Evolutionary conservation across 2,329 filamentous ascomycete genomes (phyloP).

Genomic region (Nothophoma quercina): DNA sequence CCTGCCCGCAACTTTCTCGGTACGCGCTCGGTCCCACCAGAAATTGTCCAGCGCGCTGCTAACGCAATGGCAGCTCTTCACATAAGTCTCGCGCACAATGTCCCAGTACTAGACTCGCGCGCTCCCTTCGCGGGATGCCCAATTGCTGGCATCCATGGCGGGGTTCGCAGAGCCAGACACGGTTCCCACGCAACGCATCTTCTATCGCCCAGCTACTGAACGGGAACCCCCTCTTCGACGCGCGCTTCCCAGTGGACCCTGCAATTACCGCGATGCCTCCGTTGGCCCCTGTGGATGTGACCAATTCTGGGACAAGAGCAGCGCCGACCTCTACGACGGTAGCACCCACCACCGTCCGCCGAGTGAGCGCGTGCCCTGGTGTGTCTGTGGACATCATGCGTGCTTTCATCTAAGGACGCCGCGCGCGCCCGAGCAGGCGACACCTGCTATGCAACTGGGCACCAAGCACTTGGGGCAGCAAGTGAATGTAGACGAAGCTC

Average conservation of each 20-base stretch:
- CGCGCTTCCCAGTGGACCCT: slow-evolving; percentile 59
- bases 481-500: slow-evolving; percentile 20
- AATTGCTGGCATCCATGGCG: slow-evolving; percentile 46
- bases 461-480: slow-evolving; percentile 16
- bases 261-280: slow-evolving; percentile 60
- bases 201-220: slow-evolving; percentile 23
- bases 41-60: slow-evolving; percentile 29
- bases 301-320: slow-evolving; percentile 58
- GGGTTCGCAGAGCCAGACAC: slow-evolving; percentile 38
- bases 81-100: slow-evolving; percentile 31
- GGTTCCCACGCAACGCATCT: slow-evolving; percentile 25
- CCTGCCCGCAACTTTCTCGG: slow-evolving; percentile 34
- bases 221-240: slow-evolving; percentile 32
- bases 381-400: slow-evolving; percentile 65
- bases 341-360: slow-evolving; percentile 33
- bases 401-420: slow-evolving; percentile 58
- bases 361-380: slow-evolving; percentile 52
- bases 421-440: slow-evolving; percentile 26
- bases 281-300: slow-evolving; percentile 61
- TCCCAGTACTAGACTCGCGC: slow-evolving; percentile 35
- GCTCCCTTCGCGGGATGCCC: slow-evolving; percentile 44
- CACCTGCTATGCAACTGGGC: slow-evolving; percentile 21
- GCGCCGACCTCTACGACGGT: slow-evolving; percentile 42
- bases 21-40: slow-evolving; percentile 39
- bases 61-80: slow-evolving; percentile 32